These are phyloP conservation scores for Pseudoperonospora humuli DNA, from an alignment of 352 stramenopile species.

Conservation along the genomic window DNA sequence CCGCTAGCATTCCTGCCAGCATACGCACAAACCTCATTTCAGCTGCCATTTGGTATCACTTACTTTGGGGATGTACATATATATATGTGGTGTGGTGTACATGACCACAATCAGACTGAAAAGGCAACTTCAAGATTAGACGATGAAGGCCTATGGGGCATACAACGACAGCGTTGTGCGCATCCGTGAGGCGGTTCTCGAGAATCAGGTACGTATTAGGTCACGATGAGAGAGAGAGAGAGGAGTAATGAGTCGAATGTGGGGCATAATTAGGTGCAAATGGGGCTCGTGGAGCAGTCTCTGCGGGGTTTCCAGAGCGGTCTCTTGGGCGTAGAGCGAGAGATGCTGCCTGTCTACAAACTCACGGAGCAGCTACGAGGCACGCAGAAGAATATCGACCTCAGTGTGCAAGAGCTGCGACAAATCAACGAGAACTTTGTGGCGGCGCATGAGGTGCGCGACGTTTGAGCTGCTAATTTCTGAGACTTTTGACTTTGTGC, in stretches of 20 bases:
- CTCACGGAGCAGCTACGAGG: slow-evolving; percentile 72
- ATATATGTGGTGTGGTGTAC: neutral
- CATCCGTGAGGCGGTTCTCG: no score
- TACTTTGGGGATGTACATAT: no score
- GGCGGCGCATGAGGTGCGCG: slow-evolving; percentile 56
- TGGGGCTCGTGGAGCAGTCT: no score
- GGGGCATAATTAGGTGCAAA: no score
- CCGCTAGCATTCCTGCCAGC: slow-evolving; percentile 53
- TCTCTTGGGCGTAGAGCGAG: no score
- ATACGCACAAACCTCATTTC: slow-evolving; percentile 39
- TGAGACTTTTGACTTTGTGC: neutral
- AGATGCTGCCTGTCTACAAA: slow-evolving; percentile 81
- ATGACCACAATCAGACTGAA: neutral
- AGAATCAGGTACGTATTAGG: no score
- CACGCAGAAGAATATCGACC: slow-evolving; percentile 80
- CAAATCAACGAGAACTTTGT: slow-evolving; percentile 73
- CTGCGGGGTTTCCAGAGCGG: no score
- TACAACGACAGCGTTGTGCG: no score
- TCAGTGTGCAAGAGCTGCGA: slow-evolving; percentile 62
- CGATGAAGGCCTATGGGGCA: no score
- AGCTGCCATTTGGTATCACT: neutral
- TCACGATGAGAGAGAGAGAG: no score
- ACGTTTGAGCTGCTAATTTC: no score
- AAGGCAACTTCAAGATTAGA: slow-evolving; percentile 24
- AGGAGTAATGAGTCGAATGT: no score